Conservation (phyloP, 306 rosid genomes). For the Gastrolobium villosum region DNA sequence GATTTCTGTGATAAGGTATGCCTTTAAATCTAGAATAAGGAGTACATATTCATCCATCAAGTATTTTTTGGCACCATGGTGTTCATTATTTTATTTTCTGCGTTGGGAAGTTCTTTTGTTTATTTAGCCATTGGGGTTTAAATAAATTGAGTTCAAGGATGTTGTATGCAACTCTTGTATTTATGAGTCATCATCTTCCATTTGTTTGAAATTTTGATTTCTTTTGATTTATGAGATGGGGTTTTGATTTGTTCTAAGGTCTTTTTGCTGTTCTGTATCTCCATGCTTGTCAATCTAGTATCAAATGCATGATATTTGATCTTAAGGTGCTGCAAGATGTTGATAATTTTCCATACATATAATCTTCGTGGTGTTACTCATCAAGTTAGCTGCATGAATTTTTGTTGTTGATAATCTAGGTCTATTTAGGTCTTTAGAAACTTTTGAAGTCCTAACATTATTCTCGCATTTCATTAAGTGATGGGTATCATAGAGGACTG, state of each 20-base stretch:
- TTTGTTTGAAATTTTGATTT: too few species aligned
- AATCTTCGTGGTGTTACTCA: background rate
- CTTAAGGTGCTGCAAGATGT: background rate
- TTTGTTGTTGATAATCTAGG: background rate
- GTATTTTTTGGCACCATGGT: background rate
- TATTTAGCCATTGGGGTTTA: background rate
- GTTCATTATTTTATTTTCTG: slow-evolving; percentile 4
- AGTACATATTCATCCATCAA: background rate
- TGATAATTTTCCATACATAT: background rate
- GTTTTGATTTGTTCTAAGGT: too few species aligned
- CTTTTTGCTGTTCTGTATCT: too few species aligned
- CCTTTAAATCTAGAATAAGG: slow-evolving; percentile 27
- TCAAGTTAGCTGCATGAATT: background rate
- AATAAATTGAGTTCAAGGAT: slow-evolving; percentile 4
- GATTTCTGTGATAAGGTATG: slow-evolving; percentile 86
- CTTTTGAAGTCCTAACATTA: background rate
- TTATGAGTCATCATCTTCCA: background rate
- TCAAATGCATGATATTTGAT: background rate
- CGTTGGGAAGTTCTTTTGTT: background rate
- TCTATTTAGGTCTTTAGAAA: background rate
- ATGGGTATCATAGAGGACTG: background rate
- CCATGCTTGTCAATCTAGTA: background rate
- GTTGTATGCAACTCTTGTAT: background rate
- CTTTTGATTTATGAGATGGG: too few species aligned
- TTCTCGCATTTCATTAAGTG: background rate